Conservation (phyloP, 768 basidiomycete genomes). For the Podaxis rugospora region DNA sequence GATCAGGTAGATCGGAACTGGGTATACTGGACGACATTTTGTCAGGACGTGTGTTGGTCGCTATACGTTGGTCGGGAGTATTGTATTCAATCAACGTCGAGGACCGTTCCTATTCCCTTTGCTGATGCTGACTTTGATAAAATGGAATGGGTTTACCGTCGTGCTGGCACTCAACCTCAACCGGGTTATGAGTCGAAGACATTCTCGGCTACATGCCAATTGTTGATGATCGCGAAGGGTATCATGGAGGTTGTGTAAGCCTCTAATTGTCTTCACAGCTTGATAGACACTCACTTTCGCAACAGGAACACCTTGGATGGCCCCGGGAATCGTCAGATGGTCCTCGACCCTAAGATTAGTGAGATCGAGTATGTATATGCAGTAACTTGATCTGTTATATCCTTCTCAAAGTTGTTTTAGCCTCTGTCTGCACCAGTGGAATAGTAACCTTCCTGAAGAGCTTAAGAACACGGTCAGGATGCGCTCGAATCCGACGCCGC, state of each 20-base stretch:
- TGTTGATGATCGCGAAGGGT: conserved; percentile 42
- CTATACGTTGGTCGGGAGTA: conserved; percentile 63
- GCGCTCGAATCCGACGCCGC: conserved; percentile 44
- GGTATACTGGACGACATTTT: conserved; percentile 56
- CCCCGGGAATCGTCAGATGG: conserved; percentile 30
- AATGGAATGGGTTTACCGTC: conserved; percentile 39
- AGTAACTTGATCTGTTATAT: neutral
- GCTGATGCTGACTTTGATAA: conserved; percentile 48
- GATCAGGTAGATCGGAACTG: conserved; percentile 57
- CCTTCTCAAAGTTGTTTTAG: conserved; percentile 19
- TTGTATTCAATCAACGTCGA: conserved; percentile 33
- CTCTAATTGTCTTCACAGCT: neutral
- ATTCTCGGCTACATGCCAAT: conserved; percentile 44
- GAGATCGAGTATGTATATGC: conserved; percentile 43
- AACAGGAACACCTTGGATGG: conserved; percentile 39
- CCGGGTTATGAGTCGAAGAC: conserved; percentile 40
- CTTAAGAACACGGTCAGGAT: conserved; percentile 46
- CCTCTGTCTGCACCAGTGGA: conserved; percentile 46
- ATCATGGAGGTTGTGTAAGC: conserved; percentile 56
- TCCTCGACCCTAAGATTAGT: conserved; percentile 44
- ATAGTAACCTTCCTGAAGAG: conserved; percentile 38
- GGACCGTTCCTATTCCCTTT: conserved; percentile 40
- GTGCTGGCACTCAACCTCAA: conserved; percentile 34
- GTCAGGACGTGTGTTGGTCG: conserved; percentile 64
- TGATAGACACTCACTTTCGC: neutral